phyloP scores from a whole-genome alignment of 495 filamentous ascomycete species.

The Aspergillus coremiiformis region DNA sequence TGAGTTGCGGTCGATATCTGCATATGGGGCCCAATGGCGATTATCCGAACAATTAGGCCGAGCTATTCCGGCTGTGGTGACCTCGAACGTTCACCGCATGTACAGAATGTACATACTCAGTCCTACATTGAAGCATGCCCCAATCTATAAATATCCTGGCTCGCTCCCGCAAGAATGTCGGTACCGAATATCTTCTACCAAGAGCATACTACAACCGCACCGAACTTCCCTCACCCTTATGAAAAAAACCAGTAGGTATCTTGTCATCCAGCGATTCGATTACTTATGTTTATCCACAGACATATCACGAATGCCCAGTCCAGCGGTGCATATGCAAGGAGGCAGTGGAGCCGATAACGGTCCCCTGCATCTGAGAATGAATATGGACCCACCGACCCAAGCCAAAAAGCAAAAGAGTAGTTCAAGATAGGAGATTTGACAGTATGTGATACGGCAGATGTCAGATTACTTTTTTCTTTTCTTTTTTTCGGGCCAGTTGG shows the following conservation, averaged over 20 bases:
- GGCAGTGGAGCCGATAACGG: slow-evolving; percentile 4
- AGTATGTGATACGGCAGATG: background rate
- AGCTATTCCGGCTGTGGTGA: too few relatives aligned
- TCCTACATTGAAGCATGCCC: background rate
- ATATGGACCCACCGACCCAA: background rate
- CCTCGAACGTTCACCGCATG: too few relatives aligned
- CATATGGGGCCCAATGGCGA: background rate
- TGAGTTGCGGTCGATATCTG: background rate
- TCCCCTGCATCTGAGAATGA: slow-evolving; percentile 3
- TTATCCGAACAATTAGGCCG: too few relatives aligned
- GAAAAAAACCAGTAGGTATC: background rate
- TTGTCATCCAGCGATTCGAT: background rate
- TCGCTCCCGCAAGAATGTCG: background rate
- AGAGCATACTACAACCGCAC: background rate
- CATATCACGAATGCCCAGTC: background rate
- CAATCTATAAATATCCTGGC: background rate
- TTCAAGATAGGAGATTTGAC: background rate
- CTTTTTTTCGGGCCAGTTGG: background rate
- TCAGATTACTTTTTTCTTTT: background rate
- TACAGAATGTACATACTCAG: too few relatives aligned
- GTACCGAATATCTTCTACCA: background rate
- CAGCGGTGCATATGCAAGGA: slow-evolving; percentile 6
- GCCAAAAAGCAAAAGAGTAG: background rate
- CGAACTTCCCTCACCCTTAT: too few relatives aligned
- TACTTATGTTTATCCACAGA: background rate